Evolutionary conservation across 2,329 filamentous ascomycete genomes (phyloP), one percentile per base, ranked within the genome.

Genomic region (Alternaria rosae): DNA sequence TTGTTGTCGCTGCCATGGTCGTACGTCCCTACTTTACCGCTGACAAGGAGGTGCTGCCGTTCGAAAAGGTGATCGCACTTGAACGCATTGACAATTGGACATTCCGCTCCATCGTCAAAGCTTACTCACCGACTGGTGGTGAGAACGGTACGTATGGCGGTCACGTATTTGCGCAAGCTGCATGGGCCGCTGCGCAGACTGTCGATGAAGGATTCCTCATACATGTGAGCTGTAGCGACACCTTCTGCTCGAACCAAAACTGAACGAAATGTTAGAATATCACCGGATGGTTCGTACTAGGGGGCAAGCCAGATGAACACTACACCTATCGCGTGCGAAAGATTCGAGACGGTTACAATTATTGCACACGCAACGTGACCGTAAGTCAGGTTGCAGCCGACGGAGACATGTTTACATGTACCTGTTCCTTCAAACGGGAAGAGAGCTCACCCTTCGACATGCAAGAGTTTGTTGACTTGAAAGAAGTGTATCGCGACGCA

Each of bases 151-250:
- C 85, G 0, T 87, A 86, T 72, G 85, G 85, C 12, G 85, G 85
- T 2, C 85, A 88, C 76, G 85, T 87, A 5, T 87, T 83, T 66
- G 83, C 84, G n/a, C 86, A 87, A 72, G 82, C 85, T 30, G 85
- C 83, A 15, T 87, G 84, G 78, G 85, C 85, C 15, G 85, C 86
- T 9, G 82, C 83, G 9, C 83, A 86, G 62, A 87, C 85, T 2
- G 83, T 87, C 12, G 70, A 68, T 6, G 74, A 79, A 26, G 85
- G 84, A 2, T 83, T 85, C 52, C 70, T 86, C 26, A 76, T 87
- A 21, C 84, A 87, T 75, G 84, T 86, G 76, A 71, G 58, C 25
- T 25, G 26, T 20, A 17, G 13, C 32, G 11, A n/a, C 38, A 15
- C 8, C 15, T 38, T 38, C n/a, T 28, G 15, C 20, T 32, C 8